Base-by-base conservation (phyloP, 495 filamentous ascomycete genomes). In the Aspergillus incahuasiensis region DNA sequence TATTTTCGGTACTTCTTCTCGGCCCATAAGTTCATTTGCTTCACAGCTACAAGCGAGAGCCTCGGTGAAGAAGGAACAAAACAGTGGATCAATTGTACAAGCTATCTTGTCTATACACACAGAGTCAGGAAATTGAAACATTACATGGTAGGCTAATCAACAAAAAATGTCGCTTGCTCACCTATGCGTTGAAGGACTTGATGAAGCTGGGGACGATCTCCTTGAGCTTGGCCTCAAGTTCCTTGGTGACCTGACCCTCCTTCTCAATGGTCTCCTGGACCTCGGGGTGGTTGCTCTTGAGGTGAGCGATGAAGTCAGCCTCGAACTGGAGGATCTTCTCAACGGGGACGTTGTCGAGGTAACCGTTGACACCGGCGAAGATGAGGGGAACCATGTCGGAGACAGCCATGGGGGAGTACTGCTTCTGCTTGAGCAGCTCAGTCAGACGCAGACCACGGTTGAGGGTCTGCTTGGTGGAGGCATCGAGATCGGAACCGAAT, bases 311-410 rank as follows among this genome's bases (percentile, higher is more conserved):
- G 86, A 96, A 90, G 77, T 98, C 95, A 66, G 86, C 61, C 81
- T 98, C 94, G 89, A 94, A 97, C 65, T 79, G 73, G 56, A 91
- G 84, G 69, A 97, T 86, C 84, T 88, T 92, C 79, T 60, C 72
- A 63, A 96, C 92, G 56, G 92, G 92, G 61, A 97, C 83, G 60
- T 61, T 73, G 79, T 97, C 92, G 59, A 97, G 86, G 78, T 82
- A 80, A 79, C 94, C 94, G 76, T 98, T 98, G 76, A 98, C 90
- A 92, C 94, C 94, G 66, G 94, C 94, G 79, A 86, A 98, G 82
- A 98, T 97, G 59, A 98, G 86, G 61, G 94, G 94, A 80, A 98
- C 94, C 91, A 97, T 97, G 79, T 97, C 94, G 82, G 92, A 89
- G 65, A 97, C 94, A 66, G 90, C 89, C 94, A 97, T 97, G 66